phyloP scores from a whole-genome alignment of 768 basidiomycete genomes.

The Tephrocybe sp. region DNA sequence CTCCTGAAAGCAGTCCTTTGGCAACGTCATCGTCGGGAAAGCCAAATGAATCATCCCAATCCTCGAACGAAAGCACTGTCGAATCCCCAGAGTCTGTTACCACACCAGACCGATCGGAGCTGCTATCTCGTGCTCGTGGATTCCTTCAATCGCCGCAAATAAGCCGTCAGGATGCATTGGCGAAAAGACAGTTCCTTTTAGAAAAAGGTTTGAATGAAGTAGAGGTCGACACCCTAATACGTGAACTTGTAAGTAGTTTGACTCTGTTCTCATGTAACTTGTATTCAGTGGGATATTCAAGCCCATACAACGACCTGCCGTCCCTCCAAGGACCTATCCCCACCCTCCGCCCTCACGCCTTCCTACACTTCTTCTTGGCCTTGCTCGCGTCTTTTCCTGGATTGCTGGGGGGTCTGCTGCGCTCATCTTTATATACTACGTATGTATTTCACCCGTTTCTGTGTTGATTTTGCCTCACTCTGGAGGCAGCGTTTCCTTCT shows the following conservation, averaged over 20 bases:
- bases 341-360: slow-evolving; percentile 66
- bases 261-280: background rate
- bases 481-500: slow-evolving; percentile 60
- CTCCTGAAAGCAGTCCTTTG: too few relatives aligned
- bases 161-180: slow-evolving; percentile 47
- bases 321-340: slow-evolving; percentile 77
- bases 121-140: slow-evolving; percentile 52
- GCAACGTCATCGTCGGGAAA: too few relatives aligned
- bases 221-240: slow-evolving; percentile 60
- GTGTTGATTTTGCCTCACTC: background rate
- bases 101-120: slow-evolving; percentile 32
- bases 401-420: slow-evolving; percentile 59
- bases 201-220: slow-evolving; percentile 66
- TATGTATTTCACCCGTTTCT: slow-evolving; percentile 28
- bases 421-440: slow-evolving; percentile 63
- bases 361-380: slow-evolving; percentile 61
- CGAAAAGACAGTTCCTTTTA: slow-evolving; percentile 61
- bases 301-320: slow-evolving; percentile 37
- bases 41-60: too few relatives aligned
- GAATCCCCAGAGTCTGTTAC: too few relatives aligned
- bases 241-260: slow-evolving; percentile 46
- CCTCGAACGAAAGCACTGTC: too few relatives aligned
- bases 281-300: slow-evolving; percentile 5
- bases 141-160: slow-evolving; percentile 71
- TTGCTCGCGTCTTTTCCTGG: slow-evolving; percentile 63